Base-by-base conservation (phyloP, 331 rosid genomes). In the Arachis monticola region DNA sequence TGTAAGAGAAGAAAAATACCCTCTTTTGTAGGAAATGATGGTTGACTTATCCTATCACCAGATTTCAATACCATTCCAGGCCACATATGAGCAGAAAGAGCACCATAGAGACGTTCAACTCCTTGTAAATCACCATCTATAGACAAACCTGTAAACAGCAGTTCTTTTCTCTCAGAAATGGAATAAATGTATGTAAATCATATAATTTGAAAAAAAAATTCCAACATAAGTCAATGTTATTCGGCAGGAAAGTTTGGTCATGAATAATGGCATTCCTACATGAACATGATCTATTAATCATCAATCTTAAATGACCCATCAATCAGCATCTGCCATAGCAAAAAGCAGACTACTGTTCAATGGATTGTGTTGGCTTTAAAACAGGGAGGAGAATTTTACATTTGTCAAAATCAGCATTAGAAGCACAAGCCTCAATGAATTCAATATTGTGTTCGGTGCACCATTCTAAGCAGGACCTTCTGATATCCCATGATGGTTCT, bases 21-120 rank as follows among this genome's bases (percentile, higher is more conserved):
- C 65, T 72, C 82, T 52, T 79, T 70, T 72, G 59, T 68, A 6
- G 81, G 79, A 57, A 79, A 75, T 45, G 76, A 75, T 12, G 94
- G 91, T 58, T 78, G 85, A 11, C 74, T 77, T 73, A 93, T 87
- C 78, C 81, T 89, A 67, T 87, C 87, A 35, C 97, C 98, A 17
- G 96, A 86, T 78, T 93, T 93, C 51, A 93, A 82, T 70, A 88
- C 70, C 97, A 93, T 93, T 79, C 98, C 97, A 68, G 98, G 89
- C 98, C 97, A 93, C 91, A 91, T 87, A 81, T 93, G 90, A 76
- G 98, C 96, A 46, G 90, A 85, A 77, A 91, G 97, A 78, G 97
- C 98, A 67, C 96, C 98, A 60, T 74, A 80, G 66, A 93, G 84
- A 50, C 98, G 93, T 53, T 88, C 96, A 81, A 93, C 87, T 80